Base-by-base conservation (phyloP, 306 rosid genomes). In the Lablab purpureus region DNA sequence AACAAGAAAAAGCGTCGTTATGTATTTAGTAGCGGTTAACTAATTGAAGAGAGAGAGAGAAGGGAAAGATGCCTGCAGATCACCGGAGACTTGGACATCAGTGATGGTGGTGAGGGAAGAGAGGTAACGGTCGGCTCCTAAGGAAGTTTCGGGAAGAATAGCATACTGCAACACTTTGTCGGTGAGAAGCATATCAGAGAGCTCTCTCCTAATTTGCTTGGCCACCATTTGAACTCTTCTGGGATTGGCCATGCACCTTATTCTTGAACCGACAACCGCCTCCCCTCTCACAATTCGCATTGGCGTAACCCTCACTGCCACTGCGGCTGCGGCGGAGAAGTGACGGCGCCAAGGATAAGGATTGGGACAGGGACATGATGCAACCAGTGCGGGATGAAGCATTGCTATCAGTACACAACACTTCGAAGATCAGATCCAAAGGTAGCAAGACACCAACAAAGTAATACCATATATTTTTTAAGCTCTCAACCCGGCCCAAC, bases 211-310 rank as follows among this genome's bases (percentile, higher is more conserved):
- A 22, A 95, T 95, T 91, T 95, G 98, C 80, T 91, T 90, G 2
- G 97, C 91, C 84, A 95, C 99, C 98, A 95, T 95, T 84, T 93
- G 92, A 58, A 95, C 96, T 85, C 99, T 84, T 62, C 91, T 79
- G 0, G 99, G 95, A 77, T 91, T 91, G 0, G 98, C 98, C 98
- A 95, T 95, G 84, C 96, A 93, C 87, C 80, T 85, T 18, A 90
- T 70, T 25, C 82, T 71, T 4, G 67, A 47, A 59, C 85, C 71
- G 36, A 8, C 36, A 32, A 25, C 58, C 25, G 63, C 40, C 10
- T 70, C 49, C 19, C 73, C 34, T 21, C 18, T 67, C 52, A 19
- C 7, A 36, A 67, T 12, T 5, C 14, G 22, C 13, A 45, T 21
- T 73, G 81, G 76, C 52, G n/a, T 60, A 11, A 62, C 4, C 22